Evolutionary conservation across 1,284 basidiomycete species (phyloP), one percentile per base, ranked within the genome.

Genomic region (Pisolithus thermaeus): DNA sequence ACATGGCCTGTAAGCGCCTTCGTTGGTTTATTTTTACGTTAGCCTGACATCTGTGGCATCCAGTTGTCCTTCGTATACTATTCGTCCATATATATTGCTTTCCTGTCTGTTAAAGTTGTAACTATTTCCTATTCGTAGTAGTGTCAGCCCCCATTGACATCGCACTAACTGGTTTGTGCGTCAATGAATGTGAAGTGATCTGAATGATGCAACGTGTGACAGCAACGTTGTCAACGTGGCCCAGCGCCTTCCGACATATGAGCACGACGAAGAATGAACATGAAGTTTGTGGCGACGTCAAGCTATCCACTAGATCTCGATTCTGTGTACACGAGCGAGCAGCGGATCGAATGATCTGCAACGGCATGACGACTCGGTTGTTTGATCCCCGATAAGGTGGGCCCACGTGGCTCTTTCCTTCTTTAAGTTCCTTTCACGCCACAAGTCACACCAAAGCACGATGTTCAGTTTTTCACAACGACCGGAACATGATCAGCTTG

Each of bases 381-480:
- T 12, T 12, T 35, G 12, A 35, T 12, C 32, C 32, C 4, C 12
- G 12, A 35, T 35, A 14, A 35, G 32, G 32, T 12, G 5, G 12
- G 7, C 4, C 32, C 32, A 35, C 32, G 32, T 35, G 32, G 11
- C 4, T 35, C 11, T 3, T 9, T 14, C 38, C 38, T 39, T 39
- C n/a, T 8, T 9, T 20, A 11, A 39, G 9, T 20, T 6, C n/a
- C n/a, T 4, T 25, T 22, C 41, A 4, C 8, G n/a, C 14, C 14
- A 16, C 11, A 43, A 14, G 5, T 18, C 22, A 27, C 5, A 43
- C 11, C 9, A 35, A 46, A 80, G 76, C 64, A 79, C 20, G 68
- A 73, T 27, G 75, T 79, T 55, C 62, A 71, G 4, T 73, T 77
- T 76, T 57, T 44, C 55, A 1, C 63, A 54, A 14, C 48, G 40